Conservation (phyloP, 2,329 filamentous ascomycete genomes). For the Curvularia verruculosa region DNA sequence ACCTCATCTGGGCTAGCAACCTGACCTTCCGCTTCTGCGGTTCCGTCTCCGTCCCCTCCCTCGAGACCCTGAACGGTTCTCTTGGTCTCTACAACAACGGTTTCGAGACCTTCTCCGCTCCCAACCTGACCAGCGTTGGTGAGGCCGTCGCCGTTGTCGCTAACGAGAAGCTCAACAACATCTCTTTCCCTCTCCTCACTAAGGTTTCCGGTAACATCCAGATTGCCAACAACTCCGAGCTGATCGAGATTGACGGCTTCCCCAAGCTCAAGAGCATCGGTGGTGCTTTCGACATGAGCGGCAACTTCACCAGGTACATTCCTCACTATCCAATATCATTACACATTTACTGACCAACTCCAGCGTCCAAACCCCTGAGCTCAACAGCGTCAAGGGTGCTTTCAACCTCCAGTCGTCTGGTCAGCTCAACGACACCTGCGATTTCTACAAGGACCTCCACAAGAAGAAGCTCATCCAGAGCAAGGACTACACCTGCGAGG, state of each 20-base stretch:
- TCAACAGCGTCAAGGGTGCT: constrained; percentile 55
- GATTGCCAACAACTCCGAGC: constrained; percentile 86
- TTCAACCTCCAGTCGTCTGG: constrained; percentile 58
- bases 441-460: constrained; percentile 54
- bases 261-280: constrained; percentile 69
- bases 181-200: constrained; percentile 73
- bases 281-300: constrained; percentile 84
- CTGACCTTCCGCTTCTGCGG: constrained; percentile 83
- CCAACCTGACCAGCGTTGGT: constrained; percentile 73
- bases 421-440: constrained; percentile 51
- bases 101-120: constrained; percentile 65
- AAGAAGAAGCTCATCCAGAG: constrained; percentile 50
- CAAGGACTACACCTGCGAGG: constrained; percentile 51
- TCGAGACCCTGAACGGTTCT: constrained; percentile 75
- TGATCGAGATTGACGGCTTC: constrained; percentile 71
- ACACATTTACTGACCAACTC: constrained; percentile 37
- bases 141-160: constrained; percentile 63
- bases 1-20: constrained; percentile 79
- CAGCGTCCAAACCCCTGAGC: constrained; percentile 72
- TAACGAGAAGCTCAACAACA: constrained; percentile 68
- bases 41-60: constrained; percentile 72
- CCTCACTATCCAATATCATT: background rate
- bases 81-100: constrained; percentile 85
- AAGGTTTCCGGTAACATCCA: constrained; percentile 78
- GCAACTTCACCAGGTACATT: constrained; percentile 81